A percentile compares a stretch with the other conserved stretches of the same genome.
Evolutionary conservation across 768 basidiomycete genomes (phyloP).

Genomic region (Amanita jacksonii): DNA sequence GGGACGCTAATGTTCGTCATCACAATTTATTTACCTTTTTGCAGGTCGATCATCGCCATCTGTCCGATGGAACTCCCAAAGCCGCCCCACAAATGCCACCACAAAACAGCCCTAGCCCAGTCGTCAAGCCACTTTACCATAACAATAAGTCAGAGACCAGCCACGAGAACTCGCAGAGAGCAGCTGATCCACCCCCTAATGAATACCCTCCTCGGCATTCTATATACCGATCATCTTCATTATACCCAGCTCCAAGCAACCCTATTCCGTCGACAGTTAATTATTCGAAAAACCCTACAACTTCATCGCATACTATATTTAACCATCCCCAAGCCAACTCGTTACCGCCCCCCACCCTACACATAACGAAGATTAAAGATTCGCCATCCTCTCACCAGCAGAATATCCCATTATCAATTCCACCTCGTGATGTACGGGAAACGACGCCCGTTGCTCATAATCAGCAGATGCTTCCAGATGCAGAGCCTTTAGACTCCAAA

Average conservation of each 20-base stretch:
- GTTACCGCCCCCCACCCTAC: background rate
- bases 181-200: background rate
- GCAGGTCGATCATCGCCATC: background rate
- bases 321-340: background rate
- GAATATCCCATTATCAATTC: background rate
- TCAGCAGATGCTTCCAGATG: background rate
- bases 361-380: background rate
- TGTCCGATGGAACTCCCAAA: background rate
- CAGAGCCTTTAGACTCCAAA: too few relatives aligned
- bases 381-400: background rate
- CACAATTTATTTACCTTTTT: background rate
- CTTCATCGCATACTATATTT: background rate
- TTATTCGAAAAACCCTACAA: conserved; percentile 1
- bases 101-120: conserved; percentile 1
- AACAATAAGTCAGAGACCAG: background rate
- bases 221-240: conserved; percentile 3
- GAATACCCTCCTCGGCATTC: background rate
- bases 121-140: conserved; percentile 1
- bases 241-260: conserved; percentile 3
- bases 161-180: background rate
- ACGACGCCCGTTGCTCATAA: background rate
- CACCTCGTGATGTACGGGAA: background rate
- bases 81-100: background rate
- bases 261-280: background rate
- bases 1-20: background rate